phyloP scores from a whole-genome alignment of 2,329 filamentous ascomycete species.

The Blastomyces parvus region DNA sequence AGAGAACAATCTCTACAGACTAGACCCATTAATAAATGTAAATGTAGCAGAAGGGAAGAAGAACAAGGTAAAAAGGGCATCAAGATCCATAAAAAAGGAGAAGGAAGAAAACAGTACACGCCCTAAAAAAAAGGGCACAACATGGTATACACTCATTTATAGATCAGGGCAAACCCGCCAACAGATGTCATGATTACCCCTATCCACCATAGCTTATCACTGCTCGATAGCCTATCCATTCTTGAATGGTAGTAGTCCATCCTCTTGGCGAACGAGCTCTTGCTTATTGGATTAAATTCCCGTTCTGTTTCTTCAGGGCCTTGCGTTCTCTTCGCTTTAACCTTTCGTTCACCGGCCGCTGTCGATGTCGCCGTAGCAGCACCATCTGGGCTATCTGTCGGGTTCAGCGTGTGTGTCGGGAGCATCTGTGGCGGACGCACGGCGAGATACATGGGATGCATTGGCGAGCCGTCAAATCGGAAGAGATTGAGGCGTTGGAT shows the following conservation, averaged over 20 bases:
- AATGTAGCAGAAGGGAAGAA: neutral
- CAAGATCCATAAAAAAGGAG: neutral
- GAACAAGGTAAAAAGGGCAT: neutral
- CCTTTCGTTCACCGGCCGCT: conserved; percentile 11
- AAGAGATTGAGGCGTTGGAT: conserved; percentile 55
- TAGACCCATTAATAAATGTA: neutral
- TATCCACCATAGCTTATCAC: conserved; percentile 41
- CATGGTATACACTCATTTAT: conserved; percentile 4
- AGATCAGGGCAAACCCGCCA: conserved; percentile 33
- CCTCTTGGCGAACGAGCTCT: conserved; percentile 23
- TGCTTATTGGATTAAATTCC: conserved; percentile 16
- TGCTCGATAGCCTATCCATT: conserved; percentile 30
- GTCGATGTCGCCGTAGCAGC: conserved; percentile 14
- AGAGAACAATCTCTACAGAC: neutral
- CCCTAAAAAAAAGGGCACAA: neutral
- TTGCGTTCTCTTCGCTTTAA: conserved; percentile 27
- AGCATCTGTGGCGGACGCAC: conserved; percentile 58
- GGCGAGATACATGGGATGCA: conserved; percentile 59
- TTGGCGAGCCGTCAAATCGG: conserved; percentile 52
- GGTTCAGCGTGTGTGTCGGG: conserved; percentile 57
- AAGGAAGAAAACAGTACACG: neutral
- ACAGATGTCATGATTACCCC: conserved; percentile 39
- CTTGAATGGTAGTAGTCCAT: conserved; percentile 26
- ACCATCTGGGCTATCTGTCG: conserved; percentile 34
- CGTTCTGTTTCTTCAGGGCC: conserved; percentile 10